Conservation (phyloP, 2,329 filamentous ascomycete species). For the Penicillium sp. region DNA sequence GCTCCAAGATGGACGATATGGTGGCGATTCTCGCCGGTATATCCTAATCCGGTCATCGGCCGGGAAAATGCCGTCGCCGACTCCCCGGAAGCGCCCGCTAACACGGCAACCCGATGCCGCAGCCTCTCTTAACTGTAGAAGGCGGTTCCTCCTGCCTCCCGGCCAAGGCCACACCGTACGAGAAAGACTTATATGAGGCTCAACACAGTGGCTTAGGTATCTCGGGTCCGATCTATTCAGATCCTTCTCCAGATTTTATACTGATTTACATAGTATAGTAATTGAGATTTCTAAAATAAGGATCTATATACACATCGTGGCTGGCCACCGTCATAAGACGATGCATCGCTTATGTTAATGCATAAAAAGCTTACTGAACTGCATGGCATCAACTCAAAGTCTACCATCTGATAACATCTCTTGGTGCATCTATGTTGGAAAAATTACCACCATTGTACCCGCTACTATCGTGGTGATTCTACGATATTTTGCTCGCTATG, state of each 20-base stretch:
- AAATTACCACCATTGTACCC: conserved; percentile 33
- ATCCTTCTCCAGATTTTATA: neutral
- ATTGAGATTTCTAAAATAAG: neutral
- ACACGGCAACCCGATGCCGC: conserved; percentile 17
- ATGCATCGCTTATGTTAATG: neutral
- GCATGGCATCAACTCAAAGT: conserved; percentile 15
- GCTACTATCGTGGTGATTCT: conserved; percentile 33
- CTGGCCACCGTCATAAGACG: neutral
- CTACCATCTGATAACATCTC: conserved; percentile 21
- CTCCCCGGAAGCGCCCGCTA: conserved; percentile 12
- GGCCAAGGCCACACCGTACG: conserved; percentile 11
- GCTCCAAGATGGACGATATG: neutral
- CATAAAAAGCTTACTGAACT: neutral
- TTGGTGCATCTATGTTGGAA: conserved; percentile 34
- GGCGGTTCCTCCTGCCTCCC: conserved; percentile 9
- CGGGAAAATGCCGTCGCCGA: neutral
- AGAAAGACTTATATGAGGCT: conserved; percentile 13
- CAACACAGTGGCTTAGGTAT: conserved; percentile 2
- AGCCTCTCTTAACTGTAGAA: neutral
- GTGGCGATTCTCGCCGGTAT: neutral
- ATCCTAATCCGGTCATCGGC: conserved; percentile 7
- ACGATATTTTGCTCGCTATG: conserved; percentile 31
- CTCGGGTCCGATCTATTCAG: conserved; percentile 3
- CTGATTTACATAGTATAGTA: neutral
- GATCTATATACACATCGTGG: neutral